Evolutionary conservation across 2,329 filamentous ascomycete genomes (phyloP).

Genomic region (Leptographium flavum): DNA sequence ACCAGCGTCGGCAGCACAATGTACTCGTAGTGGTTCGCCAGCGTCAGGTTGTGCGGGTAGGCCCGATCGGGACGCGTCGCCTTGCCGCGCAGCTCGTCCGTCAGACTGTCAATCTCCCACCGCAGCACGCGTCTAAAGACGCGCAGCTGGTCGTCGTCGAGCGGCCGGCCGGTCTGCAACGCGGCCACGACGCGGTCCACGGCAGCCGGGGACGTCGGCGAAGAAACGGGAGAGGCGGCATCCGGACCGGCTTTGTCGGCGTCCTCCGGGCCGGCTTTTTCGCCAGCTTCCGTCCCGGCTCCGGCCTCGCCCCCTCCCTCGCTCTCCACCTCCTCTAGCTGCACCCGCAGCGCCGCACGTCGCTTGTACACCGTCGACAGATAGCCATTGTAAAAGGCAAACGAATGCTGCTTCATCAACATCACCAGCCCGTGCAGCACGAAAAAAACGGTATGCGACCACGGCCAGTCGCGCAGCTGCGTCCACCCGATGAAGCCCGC

Average conservation of each 20-base stretch:
- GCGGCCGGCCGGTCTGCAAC: conserved; percentile 44
- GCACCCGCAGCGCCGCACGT: conserved; percentile 26
- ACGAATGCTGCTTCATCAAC: conserved; percentile 75
- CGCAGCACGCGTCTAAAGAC: conserved; percentile 52
- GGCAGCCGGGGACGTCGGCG: not conserved
- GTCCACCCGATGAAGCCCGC: conserved; percentile 49
- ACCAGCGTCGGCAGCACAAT: conserved; percentile 62
- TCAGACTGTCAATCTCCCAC: conserved; percentile 49
- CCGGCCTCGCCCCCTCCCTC: conserved; percentile 31
- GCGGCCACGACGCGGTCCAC: conserved; percentile 46
- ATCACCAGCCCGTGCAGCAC: conserved; percentile 61
- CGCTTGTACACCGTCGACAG: conserved; percentile 45
- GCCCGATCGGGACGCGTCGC: conserved; percentile 30
- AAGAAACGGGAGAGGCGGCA: not conserved
- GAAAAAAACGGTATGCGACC: conserved; percentile 70
- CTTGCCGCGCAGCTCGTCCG: conserved; percentile 52
- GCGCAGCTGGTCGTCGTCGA: conserved; percentile 47
- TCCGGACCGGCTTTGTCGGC: not conserved
- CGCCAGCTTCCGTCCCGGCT: conserved; percentile 15
- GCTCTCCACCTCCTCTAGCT: conserved; percentile 42
- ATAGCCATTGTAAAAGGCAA: conserved; percentile 67
- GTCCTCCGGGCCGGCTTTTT: not conserved
- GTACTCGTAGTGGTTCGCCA: conserved; percentile 55
- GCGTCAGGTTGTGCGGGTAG: conserved; percentile 57
- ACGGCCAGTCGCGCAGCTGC: conserved; percentile 61